Percentiles rank a stretch among this genome's conserved stretches.
phyloP scores from a whole-genome alignment of 192 early-diverging fungal genomes.

The Entomortierella parvispora region DNA sequence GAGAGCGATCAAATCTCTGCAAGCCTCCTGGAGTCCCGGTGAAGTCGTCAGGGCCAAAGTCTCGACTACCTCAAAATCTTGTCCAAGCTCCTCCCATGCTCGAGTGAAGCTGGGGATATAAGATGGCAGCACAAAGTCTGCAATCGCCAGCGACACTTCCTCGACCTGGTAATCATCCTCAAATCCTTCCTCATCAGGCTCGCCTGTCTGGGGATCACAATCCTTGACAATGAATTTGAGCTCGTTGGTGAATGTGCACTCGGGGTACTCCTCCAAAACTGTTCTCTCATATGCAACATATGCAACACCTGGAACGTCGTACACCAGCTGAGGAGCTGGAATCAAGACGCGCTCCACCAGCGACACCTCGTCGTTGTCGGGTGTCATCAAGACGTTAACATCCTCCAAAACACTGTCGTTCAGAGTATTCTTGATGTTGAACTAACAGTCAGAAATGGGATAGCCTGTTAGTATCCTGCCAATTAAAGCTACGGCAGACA shows the following conservation, averaged over 20 bases:
- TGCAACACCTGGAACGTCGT: constrained; percentile 77
- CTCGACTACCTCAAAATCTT: constrained; percentile 80
- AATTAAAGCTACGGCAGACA: too few species aligned
- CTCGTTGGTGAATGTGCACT: constrained; percentile 84
- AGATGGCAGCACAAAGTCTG: constrained; percentile 92
- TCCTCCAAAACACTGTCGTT: constrained; percentile 94
- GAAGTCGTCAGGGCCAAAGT: constrained; percentile 86
- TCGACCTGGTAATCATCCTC: constrained; percentile 97
- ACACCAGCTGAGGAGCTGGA: constrained; percentile 78
- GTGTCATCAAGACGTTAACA: constrained; percentile 83
- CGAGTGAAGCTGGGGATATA: constrained; percentile 82
- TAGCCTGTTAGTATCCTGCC: too few species aligned
- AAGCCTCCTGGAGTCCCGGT: constrained; percentile 81
- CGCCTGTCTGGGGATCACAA: constrained; percentile 93
- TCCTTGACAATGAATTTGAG: constrained; percentile 94
- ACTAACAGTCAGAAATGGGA: constrained; percentile 59
- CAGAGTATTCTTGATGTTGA: constrained; percentile 94
- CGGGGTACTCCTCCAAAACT: constrained; percentile 64
- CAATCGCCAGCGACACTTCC: constrained; percentile 82
- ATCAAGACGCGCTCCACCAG: constrained; percentile 76
- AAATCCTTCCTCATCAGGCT: constrained; percentile 92
- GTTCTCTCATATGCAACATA: constrained; percentile 89
- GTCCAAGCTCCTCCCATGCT: constrained; percentile 83
- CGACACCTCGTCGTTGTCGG: constrained; percentile 68
- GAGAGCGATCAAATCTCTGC: constrained; percentile 73